A percentile compares a stretch with the other conserved stretches of the same genome.
Conservation (phyloP, 2,329 filamentous ascomycete species). For the Coccinonectria pachysandricola region DNA sequence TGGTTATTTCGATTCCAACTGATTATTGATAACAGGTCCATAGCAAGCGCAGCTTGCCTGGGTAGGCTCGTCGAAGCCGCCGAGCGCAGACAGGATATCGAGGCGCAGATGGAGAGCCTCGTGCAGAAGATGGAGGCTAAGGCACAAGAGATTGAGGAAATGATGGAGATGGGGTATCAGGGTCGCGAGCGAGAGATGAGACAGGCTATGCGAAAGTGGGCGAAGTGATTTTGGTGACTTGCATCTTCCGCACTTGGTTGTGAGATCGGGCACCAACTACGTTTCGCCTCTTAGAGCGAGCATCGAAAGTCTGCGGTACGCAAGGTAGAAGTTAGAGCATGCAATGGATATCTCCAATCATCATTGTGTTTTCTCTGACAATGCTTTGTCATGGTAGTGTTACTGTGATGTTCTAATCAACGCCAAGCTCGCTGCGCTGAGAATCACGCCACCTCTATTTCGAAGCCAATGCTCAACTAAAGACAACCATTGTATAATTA, state of each 20-base stretch:
- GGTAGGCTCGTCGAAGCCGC: conserved; percentile 10
- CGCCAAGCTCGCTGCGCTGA: neutral
- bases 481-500: no score
- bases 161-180: conserved; percentile 20
- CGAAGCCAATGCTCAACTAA: no score
- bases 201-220: conserved; percentile 1
- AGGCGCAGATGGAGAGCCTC: conserved; percentile 18
- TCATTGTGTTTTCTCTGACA: no score
- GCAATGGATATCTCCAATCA: no score
- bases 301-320: no score
- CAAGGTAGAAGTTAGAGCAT: no score
- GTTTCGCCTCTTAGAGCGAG: no score
- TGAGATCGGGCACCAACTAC: no score
- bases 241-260: no score
- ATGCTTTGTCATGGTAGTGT: no score
- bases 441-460: conserved; percentile 14
- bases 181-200: conserved; percentile 18
- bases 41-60: conserved; percentile 7
- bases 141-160: conserved; percentile 16
- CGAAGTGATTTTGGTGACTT: no score
- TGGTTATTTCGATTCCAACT: neutral
- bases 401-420: no score
- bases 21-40: conserved; percentile 8
- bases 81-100: conserved; percentile 18
- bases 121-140: conserved; percentile 9